Evolutionary conservation across 1,139 yeast species (phyloP).

Genomic region (Pichia sp.): DNA sequence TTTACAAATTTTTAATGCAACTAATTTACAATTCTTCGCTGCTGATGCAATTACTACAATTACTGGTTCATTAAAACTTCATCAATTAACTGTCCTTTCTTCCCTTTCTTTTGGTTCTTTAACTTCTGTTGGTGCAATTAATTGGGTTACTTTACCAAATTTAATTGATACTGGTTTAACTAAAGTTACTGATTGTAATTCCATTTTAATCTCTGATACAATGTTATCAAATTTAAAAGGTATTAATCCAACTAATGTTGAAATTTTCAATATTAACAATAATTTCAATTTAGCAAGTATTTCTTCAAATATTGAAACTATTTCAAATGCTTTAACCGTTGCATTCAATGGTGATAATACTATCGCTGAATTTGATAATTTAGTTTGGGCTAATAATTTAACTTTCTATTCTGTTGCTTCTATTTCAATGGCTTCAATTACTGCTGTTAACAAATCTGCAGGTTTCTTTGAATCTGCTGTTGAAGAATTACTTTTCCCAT

Average conservation of each 20-base stretch:
- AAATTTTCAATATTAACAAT: slow-evolving; percentile 84
- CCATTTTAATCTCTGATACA: slow-evolving; percentile 80
- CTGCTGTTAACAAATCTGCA: slow-evolving; percentile 70
- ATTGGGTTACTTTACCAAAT: slow-evolving; percentile 81
- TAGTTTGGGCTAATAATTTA: slow-evolving; percentile 79
- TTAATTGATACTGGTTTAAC: slow-evolving; percentile 63
- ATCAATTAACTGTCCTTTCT: slow-evolving; percentile 60
- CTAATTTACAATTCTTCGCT: slow-evolving; percentile 52
- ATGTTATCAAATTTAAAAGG: slow-evolving; percentile 74
- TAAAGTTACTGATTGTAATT: slow-evolving; percentile 71
- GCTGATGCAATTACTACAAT: slow-evolving; percentile 78
- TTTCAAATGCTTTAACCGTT: slow-evolving; percentile 68
- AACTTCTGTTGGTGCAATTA: slow-evolving; percentile 72
- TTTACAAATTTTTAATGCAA: slow-evolving; percentile 59
- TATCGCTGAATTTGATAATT: slow-evolving; percentile 59
- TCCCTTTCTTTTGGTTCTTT: slow-evolving; percentile 72
- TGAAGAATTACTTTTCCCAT: slow-evolving; percentile 49
- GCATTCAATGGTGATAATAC: slow-evolving; percentile 79
- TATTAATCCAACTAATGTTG: slow-evolving; percentile 66
- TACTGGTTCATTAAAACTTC: slow-evolving; percentile 60
- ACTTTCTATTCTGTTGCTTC: slow-evolving; percentile 75
- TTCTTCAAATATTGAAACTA: slow-evolving; percentile 67
- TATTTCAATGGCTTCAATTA: slow-evolving; percentile 62
- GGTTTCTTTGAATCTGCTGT: slow-evolving; percentile 66
- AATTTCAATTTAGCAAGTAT: slow-evolving; percentile 63